Evolutionary conservation across 768 basidiomycete species (phyloP), one percentile per base, ranked within the genome.

Genomic region (Leccinum pellstonianum): DNA sequence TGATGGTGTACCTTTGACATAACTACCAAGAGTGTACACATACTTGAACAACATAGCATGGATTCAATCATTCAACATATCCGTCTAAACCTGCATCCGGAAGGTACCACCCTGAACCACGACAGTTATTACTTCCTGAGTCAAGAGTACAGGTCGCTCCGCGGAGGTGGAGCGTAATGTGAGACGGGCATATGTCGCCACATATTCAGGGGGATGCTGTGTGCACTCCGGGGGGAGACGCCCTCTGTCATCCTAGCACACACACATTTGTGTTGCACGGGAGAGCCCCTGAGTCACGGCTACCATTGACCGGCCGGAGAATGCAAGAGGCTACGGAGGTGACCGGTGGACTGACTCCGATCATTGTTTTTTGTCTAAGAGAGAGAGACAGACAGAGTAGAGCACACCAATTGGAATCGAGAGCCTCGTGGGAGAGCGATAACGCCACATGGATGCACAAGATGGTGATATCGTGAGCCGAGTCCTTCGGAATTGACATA

Each of bases 381-480:
- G 57, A 31, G 51, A 38, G 37, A 17, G 37, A 15, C 5, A 35
- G 37, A 14, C 14, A 37, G 41, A 21, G 55, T 25, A n/a, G 33
- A 29, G 4, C 11, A 41, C 21, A 17, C 17, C 23, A 33, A 55
- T 55, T n/a, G 17, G 49, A 12, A 41, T 49, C 27, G 37, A 50
- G 50, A 33, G 50, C 21, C 49, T 50, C 33, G 51, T 57, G 54
- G 15, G 46, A 57, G 48, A 21, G 37, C 11, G 58, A 62, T 58
- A 35, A 35, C 7, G 33, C 17, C 17, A 23, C 12, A 41, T 38
- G 58, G 25, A 23, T 37, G 46, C 15, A 21, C 21, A 27, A 29
- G 9, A 46, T 23, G 1, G 2, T 38, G 8, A 47, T 41, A n/a
- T 31, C 5, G 31, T 31, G 54, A 43, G 55, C 33, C 27, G 27